Base-by-base conservation (phyloP, 176 grass and related monocot species). In the Phragmites australis region DNA sequence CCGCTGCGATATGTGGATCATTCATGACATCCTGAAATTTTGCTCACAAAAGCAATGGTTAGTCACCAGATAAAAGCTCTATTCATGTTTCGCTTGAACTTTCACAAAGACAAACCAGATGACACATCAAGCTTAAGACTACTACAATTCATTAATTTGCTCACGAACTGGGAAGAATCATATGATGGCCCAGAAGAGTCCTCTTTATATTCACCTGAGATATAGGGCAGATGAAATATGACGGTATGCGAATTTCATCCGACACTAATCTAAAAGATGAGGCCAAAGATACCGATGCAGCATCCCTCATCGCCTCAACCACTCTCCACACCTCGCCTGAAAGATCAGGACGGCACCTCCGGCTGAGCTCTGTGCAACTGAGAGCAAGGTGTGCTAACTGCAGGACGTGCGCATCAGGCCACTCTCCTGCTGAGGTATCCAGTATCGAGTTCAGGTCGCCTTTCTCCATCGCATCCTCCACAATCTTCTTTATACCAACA, bases 181-280 rank as follows among this genome's bases (percentile, higher is more conserved):
- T 2, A 26, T 15, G 29, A 16, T 10, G 11, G 7, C 0, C 2
- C 26, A 48, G 60, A 42, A 58, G n/a, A 22, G 12, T 60, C 25
- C 6, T 9, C 39, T 83, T 65, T 42, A 4, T 41, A 49, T 61
- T 41, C 19, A 88, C 87, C 76, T 84, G 81, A 69, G 25, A 80
- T 68, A 88, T 75, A 68, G 87, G 81, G 5, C 87, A 88, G 10
- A 80, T 54, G 75, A 84, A 88, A 74, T 84, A 83, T 37, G 87
- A 61, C 0, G 81, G 86, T 31, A 22, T 45, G 19, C 16, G 27
- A 16, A 8, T 89, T 68, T 84, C 75, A 70, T 75, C 61, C 4
- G 30, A 29, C 8, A 19, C 44, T 61, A 81, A 14, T 88, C 68
- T 84, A 11, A 69, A 84, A 58, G 87, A 69, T 45, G 81, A 88